Evolutionary conservation across 306 rosid genomes (phyloP), one percentile per base, ranked within the genome.

Genomic region (Quercus glauca): DNA sequence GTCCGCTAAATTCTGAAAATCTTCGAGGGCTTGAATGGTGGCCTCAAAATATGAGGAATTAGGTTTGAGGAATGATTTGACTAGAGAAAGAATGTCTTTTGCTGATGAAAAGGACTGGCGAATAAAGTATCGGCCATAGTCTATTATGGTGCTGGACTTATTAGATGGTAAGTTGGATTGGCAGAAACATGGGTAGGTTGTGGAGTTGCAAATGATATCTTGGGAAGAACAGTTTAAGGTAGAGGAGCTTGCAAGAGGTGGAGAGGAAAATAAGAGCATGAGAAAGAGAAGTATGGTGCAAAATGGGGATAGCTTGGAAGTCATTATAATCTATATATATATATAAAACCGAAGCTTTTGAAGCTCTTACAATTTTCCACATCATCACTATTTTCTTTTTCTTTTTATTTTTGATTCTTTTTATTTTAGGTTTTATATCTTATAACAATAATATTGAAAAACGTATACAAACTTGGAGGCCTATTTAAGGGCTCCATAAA

Each of bases 141-240:
- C 78, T 0, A 64, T 71, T 15, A 23, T 60, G 49, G 87, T 71
- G 31, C 33, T 63, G 3, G 25, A 6, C 41, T 43, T 15, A 2
- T 37, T 19, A 56, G 74, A 21, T 17, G 85, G 83, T 0, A 80
- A 64, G 67, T 74, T 80, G 8, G 83, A 71, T 65, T n/a, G 71
- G 81, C 89, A 86, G 55, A 86, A 86, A 57, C 77, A 12, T 49
- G 87, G 85, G 49, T 80, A 73, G 52, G 69, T 81, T 49, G 85
- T 86, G 4, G 28, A 21, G 81, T 80, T 5, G 60, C 89, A 83
- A 55, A 63, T 76, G 80, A 52, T 5, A 26, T 63, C 74, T 57
- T 19, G 63, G 3, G 63, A 33, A 33, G 37, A 33, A 33, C 37
- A 33, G 37, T 33, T 5, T 33, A 7, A 33, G 37, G 37, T 1